phyloP scores from a whole-genome alignment of 257 asterid species.

The Solanum appendiculatum region DNA sequence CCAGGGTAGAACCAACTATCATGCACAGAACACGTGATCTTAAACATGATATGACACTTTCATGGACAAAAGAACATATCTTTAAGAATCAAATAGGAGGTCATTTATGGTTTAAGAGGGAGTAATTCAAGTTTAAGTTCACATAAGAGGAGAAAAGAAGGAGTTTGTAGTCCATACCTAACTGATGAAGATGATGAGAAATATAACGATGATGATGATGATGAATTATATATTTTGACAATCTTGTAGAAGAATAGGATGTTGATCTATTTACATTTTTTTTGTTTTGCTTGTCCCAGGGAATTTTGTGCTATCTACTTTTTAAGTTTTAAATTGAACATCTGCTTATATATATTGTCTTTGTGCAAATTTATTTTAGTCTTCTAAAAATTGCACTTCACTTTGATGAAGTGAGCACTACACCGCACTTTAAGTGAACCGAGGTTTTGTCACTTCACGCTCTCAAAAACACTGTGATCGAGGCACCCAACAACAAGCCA shows the following conservation, averaged over 20 bases:
- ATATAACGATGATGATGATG: background rate
- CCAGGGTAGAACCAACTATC: background rate
- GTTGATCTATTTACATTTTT: background rate
- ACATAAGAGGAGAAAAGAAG: background rate
- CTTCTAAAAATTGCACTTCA: background rate
- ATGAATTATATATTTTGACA: background rate
- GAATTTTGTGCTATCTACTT: background rate
- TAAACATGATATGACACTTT: background rate
- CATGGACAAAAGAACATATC: background rate
- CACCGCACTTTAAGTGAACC: background rate
- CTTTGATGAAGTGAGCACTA: background rate
- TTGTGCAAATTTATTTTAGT: background rate
- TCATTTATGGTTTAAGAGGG: background rate
- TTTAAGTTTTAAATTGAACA: background rate
- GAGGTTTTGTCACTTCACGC: background rate
- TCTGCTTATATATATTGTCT: background rate
- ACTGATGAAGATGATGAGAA: background rate
- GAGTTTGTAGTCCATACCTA: background rate
- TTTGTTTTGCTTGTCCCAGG: background rate
- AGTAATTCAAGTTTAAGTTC: background rate
- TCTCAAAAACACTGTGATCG: background rate
- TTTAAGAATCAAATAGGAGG: background rate
- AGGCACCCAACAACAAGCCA: background rate
- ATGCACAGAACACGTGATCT: background rate
- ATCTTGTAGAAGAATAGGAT: background rate